Conservation (phyloP, 768 basidiomycete species). For the Zangia roseola region DNA sequence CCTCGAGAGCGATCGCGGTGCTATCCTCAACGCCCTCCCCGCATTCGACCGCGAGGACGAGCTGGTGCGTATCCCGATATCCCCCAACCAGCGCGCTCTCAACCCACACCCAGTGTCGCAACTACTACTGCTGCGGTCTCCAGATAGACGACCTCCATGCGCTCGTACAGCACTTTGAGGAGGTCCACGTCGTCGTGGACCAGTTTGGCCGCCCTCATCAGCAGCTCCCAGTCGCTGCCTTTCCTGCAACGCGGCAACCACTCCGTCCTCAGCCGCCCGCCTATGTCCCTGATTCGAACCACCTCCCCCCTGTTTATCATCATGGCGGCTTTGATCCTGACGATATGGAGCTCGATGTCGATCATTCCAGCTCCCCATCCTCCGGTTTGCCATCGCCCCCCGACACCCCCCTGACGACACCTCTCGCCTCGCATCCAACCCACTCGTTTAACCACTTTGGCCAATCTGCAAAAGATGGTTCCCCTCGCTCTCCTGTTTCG, state of each 20-base stretch:
- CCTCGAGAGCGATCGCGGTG: slow-evolving; percentile 57
- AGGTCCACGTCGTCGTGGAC: slow-evolving; percentile 79
- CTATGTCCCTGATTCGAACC: slow-evolving; percentile 27
- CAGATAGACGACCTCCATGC: slow-evolving; percentile 75
- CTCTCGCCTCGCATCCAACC: slow-evolving; percentile 35
- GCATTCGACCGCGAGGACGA: slow-evolving; percentile 72
- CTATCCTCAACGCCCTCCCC: slow-evolving; percentile 63
- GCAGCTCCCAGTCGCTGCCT: slow-evolving; percentile 25
- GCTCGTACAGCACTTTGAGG: slow-evolving; percentile 90
- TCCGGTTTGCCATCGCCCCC: slow-evolving; percentile 39
- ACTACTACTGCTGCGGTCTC: slow-evolving; percentile 89
- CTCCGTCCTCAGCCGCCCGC: slow-evolving; percentile 33
- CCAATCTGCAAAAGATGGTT: slow-evolving; percentile 27
- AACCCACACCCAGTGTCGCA: slow-evolving; percentile 55
- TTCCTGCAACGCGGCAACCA: slow-evolving; percentile 33
- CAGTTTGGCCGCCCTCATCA: slow-evolving; percentile 38
- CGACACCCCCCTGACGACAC: slow-evolving; percentile 45
- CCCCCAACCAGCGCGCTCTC: neutral
- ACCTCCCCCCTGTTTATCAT: slow-evolving; percentile 32
- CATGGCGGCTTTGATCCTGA: slow-evolving; percentile 61
- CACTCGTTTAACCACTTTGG: slow-evolving; percentile 33
- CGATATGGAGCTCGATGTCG: slow-evolving; percentile 79
- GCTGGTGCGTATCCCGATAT: slow-evolving; percentile 44
- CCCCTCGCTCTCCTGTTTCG: slow-evolving; percentile 38
- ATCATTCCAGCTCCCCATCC: slow-evolving; percentile 55